phyloP scores from a whole-genome alignment of 2,329 filamentous ascomycete species.

The Cytospora mali region DNA sequence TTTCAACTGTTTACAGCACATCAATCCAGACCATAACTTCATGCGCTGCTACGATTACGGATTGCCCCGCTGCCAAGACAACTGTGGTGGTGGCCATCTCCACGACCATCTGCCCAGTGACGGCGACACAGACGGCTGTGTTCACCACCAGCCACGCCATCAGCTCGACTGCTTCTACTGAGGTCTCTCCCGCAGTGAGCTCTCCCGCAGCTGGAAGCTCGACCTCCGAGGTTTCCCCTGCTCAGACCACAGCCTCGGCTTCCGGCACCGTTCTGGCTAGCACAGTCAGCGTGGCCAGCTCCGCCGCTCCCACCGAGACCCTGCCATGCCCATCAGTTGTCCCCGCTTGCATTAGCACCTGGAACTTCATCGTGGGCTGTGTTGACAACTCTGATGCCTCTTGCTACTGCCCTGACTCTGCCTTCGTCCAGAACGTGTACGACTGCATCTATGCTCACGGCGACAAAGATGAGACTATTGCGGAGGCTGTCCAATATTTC shows the following conservation, averaged over 20 bases:
- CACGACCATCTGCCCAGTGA: constrained; percentile 64
- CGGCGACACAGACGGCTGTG: constrained; percentile 50
- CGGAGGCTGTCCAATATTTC: constrained; percentile 78
- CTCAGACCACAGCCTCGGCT: constrained; percentile 19
- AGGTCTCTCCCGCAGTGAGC: constrained; percentile 22
- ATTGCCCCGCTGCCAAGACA: constrained; percentile 39
- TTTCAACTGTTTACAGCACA: neutral
- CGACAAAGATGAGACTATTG: constrained; percentile 64
- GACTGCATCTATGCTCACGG: constrained; percentile 80
- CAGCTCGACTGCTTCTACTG: constrained; percentile 11
- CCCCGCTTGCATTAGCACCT: constrained; percentile 90
- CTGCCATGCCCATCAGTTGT: constrained; percentile 70
- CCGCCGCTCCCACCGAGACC: constrained; percentile 45
- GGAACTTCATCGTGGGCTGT: constrained; percentile 75
- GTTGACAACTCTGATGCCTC: constrained; percentile 74
- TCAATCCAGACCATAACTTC: constrained; percentile 49
- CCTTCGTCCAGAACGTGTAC: constrained; percentile 79
- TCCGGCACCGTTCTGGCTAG: constrained; percentile 40
- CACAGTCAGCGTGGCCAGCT: constrained; percentile 41
- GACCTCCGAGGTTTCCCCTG: constrained; percentile 26
- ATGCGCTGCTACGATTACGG: constrained; percentile 53
- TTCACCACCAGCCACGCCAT: constrained; percentile 34
- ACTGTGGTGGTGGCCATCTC: constrained; percentile 57
- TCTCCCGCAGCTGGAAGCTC: constrained; percentile 18
- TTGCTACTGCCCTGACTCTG: constrained; percentile 84